These are phyloP conservation scores for Colletotrichum lupini DNA, from an alignment of 2,329 filamentous ascomycete species.

Conservation along the genomic window DNA sequence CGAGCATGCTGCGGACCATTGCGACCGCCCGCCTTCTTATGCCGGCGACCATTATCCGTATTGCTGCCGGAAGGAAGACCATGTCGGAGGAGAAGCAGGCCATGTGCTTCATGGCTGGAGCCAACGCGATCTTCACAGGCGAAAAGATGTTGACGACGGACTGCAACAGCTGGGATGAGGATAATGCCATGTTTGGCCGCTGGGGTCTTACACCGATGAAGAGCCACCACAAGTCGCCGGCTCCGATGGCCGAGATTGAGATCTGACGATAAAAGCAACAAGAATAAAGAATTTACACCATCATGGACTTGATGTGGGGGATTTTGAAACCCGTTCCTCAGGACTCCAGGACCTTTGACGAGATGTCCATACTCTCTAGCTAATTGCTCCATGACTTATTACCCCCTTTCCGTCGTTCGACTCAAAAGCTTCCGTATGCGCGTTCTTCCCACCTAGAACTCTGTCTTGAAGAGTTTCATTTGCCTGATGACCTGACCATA, in stretches of 20 bases:
- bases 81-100: conserved; percentile 92
- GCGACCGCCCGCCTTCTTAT: conserved; percentile 86
- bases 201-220: conserved; percentile 88
- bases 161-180: conserved; percentile 91
- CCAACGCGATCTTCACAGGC: conserved; percentile 94
- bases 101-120: conserved; percentile 88
- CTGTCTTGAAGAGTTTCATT: background rate
- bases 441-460: background rate
- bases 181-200: conserved; percentile 82
- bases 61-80: conserved; percentile 85
- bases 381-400: too few relatives aligned
- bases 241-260: conserved; percentile 3
- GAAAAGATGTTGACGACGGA: conserved; percentile 97
- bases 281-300: background rate
- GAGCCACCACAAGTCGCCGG: conserved; percentile 53
- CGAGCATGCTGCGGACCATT: conserved; percentile 83
- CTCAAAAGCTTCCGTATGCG: too few relatives aligned
- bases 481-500: conserved; percentile 52
- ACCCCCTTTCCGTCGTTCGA: too few relatives aligned
- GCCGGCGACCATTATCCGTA: conserved; percentile 86
- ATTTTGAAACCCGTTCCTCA: too few relatives aligned
- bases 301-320: too few relatives aligned
- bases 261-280: background rate
- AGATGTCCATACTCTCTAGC: too few relatives aligned
- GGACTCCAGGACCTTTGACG: too few relatives aligned